Percentiles rank a stretch among this genome's conserved stretches.
Evolutionary conservation across 306 rosid genomes (phyloP).

Genomic region (Castanea crenata): DNA sequence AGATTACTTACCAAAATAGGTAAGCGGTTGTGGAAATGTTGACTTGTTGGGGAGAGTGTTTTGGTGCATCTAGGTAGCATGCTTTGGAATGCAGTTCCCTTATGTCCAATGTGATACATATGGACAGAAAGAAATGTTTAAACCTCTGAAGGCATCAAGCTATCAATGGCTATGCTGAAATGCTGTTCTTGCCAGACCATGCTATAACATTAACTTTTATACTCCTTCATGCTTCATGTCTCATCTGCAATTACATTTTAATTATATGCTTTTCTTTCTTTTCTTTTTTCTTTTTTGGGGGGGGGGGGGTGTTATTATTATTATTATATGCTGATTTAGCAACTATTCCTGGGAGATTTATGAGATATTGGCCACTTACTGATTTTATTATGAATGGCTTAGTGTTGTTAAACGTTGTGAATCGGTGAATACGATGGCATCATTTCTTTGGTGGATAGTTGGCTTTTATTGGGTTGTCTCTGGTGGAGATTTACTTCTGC

Average conservation of each 20-base stretch:
- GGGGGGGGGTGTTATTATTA: not conserved
- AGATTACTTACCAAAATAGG: not conserved
- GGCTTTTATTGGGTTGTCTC: conserved; percentile 98
- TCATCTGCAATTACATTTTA: not conserved
- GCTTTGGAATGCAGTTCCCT: not conserved
- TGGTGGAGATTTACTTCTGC: conserved; percentile 69
- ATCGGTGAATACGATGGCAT: conserved; percentile 73
- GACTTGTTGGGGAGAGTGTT: not conserved
- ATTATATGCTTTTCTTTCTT: not conserved
- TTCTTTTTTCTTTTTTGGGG: no score
- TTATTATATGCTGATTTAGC: conserved; percentile 17
- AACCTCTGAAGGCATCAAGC: not conserved
- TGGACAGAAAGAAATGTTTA: not conserved
- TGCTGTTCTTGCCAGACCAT: not conserved
- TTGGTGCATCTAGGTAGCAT: not conserved
- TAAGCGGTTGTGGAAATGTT: not conserved
- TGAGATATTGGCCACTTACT: conserved; percentile 23
- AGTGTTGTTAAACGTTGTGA: conserved; percentile 75
- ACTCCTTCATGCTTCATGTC: not conserved
- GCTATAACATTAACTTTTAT: not conserved
- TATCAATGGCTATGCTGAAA: not conserved
- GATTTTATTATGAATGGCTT: conserved; percentile 32
- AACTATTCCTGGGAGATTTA: conserved; percentile 2
- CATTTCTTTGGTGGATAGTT: conserved; percentile 93
- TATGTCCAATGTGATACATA: not conserved